These are phyloP conservation scores for Xylariaceae sp. DNA, from an alignment of 2,329 filamentous ascomycete species.

Conservation along the genomic window DNA sequence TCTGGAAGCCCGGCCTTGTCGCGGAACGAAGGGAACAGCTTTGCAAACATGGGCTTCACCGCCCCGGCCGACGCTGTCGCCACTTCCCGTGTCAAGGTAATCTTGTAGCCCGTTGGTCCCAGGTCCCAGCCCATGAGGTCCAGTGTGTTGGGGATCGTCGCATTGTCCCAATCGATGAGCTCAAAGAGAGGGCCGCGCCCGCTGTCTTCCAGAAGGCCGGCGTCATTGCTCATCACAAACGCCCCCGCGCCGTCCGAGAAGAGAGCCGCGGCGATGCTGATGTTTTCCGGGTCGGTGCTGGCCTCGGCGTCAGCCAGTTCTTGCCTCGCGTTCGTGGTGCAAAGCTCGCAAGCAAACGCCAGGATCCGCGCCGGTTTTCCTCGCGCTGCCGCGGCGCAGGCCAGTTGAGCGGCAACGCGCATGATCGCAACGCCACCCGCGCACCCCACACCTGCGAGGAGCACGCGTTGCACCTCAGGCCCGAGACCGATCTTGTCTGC, in stretches of 20 bases:
- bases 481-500: constrained; percentile 30
- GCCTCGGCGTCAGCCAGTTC: constrained; percentile 16
- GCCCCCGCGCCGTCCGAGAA: constrained; percentile 26
- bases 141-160: constrained; percentile 13
- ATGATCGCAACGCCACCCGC: constrained; percentile 36
- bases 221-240: constrained; percentile 24
- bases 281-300: constrained; percentile 13
- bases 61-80: constrained; percentile 10
- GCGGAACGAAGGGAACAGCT: constrained; percentile 15
- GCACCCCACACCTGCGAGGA: constrained; percentile 38
- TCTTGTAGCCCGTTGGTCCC: constrained; percentile 8
- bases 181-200: constrained; percentile 11
- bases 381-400: constrained; percentile 15
- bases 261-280: constrained; percentile 23
- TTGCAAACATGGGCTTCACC: too few relatives aligned
- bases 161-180: constrained; percentile 18
- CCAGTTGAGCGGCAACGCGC: constrained; percentile 22
- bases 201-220: constrained; percentile 10
- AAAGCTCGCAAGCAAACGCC: constrained; percentile 26
- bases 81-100: constrained; percentile 9
- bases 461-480: constrained; percentile 30
- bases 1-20: background rate
- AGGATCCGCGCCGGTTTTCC: constrained; percentile 23
- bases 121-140: constrained; percentile 8
- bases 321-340: constrained; percentile 21